A percentile compares a stretch with the other conserved stretches of the same genome.
These are phyloP conservation scores for Triadica sebifera DNA, from an alignment of 345 rosid species.

Conservation along the genomic window DNA sequence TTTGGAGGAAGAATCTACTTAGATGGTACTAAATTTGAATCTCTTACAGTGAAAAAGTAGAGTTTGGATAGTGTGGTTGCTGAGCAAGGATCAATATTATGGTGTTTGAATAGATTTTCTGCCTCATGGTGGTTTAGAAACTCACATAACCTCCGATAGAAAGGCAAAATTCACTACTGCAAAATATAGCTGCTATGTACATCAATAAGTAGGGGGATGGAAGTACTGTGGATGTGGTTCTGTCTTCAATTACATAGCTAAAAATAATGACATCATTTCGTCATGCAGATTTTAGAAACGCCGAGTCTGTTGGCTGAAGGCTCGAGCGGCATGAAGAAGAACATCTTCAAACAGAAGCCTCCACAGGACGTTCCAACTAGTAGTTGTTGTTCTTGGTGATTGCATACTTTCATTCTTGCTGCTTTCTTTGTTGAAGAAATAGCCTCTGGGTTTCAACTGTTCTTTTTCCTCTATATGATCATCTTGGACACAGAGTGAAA, in stretches of 20 bases:
- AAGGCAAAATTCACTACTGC: not conserved
- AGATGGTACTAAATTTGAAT: too few relatives aligned
- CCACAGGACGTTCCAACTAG: conserved; percentile 45
- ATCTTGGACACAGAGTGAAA: not conserved
- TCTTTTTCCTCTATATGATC: not conserved
- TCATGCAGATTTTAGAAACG: conserved; percentile 77
- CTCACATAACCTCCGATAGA: too few relatives aligned
- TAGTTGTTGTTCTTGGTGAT: conserved; percentile 50
- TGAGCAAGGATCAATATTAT: too few relatives aligned
- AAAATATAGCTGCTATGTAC: not conserved
- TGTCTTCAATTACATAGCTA: not conserved
- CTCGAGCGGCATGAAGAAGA: conserved; percentile 67
- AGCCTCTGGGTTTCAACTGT: not conserved
- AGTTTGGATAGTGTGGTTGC: too few relatives aligned
- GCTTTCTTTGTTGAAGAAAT: not conserved
- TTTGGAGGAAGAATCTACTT: too few relatives aligned
- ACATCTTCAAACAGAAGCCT: conserved; percentile 79
- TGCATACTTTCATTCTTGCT: not conserved
- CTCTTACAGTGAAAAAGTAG: too few relatives aligned
- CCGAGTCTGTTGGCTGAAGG: conserved; percentile 84
- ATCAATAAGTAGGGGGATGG: not conserved
- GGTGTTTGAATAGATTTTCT: too few relatives aligned
- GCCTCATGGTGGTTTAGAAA: too few relatives aligned
- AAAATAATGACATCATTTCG: not conserved
- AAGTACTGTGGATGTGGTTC: not conserved